Conservation (phyloP, 2,329 filamentous ascomycete genomes). For the Emmonsiellopsis sp. region DNA sequence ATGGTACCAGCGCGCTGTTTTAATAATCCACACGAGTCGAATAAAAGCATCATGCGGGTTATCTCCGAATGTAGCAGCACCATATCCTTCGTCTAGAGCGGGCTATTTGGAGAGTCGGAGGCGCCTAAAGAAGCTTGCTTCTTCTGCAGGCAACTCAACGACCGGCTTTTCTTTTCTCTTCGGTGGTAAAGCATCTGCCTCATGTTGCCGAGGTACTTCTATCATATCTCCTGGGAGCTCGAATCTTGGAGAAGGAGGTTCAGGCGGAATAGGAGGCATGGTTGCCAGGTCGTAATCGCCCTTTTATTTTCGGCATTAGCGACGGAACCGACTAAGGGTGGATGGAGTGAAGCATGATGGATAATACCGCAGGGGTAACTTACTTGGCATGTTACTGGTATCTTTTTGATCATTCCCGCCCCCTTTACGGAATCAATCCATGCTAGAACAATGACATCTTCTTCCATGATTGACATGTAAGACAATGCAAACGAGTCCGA, state of each 20-base stretch:
- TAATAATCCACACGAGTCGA: no score
- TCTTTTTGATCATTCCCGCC: slow-evolving; percentile 21
- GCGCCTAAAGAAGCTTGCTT: slow-evolving; percentile 1
- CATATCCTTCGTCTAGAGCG: neutral
- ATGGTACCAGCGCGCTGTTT: no score
- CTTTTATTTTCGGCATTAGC: neutral
- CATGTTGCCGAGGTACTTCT: neutral
- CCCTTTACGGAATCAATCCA: slow-evolving; percentile 31
- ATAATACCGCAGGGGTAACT: neutral
- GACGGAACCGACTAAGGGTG: neutral
- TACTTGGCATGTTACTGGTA: slow-evolving; percentile 12
- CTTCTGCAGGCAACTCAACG: slow-evolving; percentile 1
- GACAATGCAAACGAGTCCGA: slow-evolving; percentile 30
- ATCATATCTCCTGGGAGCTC: neutral
- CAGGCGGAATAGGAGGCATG: neutral
- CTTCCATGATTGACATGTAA: slow-evolving; percentile 30
- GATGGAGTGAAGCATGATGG: no score
- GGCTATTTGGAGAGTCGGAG: neutral
- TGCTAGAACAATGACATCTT: slow-evolving; percentile 31
- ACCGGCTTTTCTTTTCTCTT: neutral
- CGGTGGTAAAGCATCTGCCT: neutral
- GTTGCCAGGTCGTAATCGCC: neutral
- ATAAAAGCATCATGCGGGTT: no score
- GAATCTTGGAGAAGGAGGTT: neutral
- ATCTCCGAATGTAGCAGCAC: no score